Base-by-base conservation (phyloP, 805 yeast genomes). In the Saccharomyces paradoxus region DNA sequence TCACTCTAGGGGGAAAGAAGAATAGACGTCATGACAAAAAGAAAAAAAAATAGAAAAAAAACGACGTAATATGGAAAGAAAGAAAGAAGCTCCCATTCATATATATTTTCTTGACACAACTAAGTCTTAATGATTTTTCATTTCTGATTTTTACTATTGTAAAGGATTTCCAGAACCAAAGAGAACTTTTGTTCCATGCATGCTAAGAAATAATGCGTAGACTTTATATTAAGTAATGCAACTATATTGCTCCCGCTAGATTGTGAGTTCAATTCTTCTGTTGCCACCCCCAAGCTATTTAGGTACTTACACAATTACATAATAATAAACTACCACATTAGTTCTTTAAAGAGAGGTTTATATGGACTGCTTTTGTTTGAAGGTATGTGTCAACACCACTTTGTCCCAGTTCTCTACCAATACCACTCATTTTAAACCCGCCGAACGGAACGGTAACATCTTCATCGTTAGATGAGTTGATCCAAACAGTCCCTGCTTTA, bases 371-470 rank as follows among this genome's bases (percentile, higher is more conserved):
- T 76, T 87, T 88, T 55, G 80, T 77, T 73, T 86, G 89, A 22
- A 89, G 80, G 73, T 86, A 87, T 65, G 80, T 75, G 54, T 78
- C 76, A 50, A 87, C 78, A 51, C 89, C 95, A 64, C 80, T 82
- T 67, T 81, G 83, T 52, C 94, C 92, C 59, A 87, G 76, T 73
- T 87, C 94, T 62, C 92, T 81, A 56, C 95, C 95, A 58, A 86
- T 76, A 59, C 95, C 96, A 60, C 87, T 81, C 78, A 79, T 75
- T 72, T 87, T 86, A 71, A 81, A 85, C 46, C 95, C 95, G 50
- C 95, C 95, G 67, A 88, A 87, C 30, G 95, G 95, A 54, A 84
- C 81, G 55, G 77, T 75, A 55, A 76, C 68, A 63, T 82, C 83
- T 62, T 81, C 80, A 59, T 81, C 86, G 64, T 85, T 84, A 52